These are phyloP conservation scores for Balamuthia mandrillaris DNA, from an alignment of 208 protist species.

Conservation along the genomic window DNA sequence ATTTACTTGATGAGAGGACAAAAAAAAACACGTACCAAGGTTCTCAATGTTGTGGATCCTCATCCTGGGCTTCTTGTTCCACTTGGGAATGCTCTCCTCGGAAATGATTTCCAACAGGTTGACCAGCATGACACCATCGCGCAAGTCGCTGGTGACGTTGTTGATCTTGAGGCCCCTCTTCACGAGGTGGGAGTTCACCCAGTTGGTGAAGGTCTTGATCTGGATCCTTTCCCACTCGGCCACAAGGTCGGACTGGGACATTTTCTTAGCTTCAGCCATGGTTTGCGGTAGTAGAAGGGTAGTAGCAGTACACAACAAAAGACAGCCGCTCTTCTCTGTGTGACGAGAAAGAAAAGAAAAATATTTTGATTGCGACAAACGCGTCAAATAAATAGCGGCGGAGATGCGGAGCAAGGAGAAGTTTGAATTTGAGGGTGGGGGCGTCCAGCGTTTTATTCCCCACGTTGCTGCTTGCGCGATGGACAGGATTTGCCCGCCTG, in stretches of 20 bases:
- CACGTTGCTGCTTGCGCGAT: no score
- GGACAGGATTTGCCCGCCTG: no score
- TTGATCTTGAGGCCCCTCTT: constrained; percentile 33
- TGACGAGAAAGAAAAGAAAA: no score
- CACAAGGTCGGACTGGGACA: not conserved
- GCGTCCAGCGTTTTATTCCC: no score
- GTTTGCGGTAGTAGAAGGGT: no score
- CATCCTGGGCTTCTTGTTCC: constrained; percentile 57
- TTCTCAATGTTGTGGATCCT: constrained; percentile 66
- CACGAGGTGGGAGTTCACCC: constrained; percentile 62
- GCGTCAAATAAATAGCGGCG: no score
- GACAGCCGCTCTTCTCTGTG: no score
- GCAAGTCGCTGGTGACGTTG: constrained; percentile 33
- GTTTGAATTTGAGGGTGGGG: no score
- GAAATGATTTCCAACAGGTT: constrained; percentile 61
- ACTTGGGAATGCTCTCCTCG: constrained; percentile 54
- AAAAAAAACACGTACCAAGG: constrained; percentile 37
- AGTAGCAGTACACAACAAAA: no score
- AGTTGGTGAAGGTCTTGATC: constrained; percentile 60
- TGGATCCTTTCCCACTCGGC: constrained; percentile 29
- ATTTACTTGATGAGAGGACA: not conserved
- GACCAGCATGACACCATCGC: constrained; percentile 61
- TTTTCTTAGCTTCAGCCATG: no score
- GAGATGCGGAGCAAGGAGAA: no score
- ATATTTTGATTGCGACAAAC: no score